Evolutionary conservation across 139 green algal species (phyloP).

Genomic region (Raphidocelis subcapitata): DNA sequence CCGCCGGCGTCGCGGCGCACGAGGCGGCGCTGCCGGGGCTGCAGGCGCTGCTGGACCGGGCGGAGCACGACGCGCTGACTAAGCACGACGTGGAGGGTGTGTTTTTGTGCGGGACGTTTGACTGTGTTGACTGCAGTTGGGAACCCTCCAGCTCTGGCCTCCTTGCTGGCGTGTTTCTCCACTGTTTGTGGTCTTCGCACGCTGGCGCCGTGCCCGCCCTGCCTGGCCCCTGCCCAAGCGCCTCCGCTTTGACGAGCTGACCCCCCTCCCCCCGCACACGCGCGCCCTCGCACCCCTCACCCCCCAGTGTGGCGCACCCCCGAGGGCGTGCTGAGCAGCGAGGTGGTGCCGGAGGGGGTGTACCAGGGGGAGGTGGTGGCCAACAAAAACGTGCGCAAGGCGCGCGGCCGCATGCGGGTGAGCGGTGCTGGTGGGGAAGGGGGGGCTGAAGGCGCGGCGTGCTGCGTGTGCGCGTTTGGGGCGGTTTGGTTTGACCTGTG

Average conservation of each 20-base stretch:
- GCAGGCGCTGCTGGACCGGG: constrained; percentile 23
- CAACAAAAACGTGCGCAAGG: constrained; percentile 62
- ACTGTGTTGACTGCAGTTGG: no score
- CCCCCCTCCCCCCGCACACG: not conserved
- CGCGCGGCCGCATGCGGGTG: constrained; percentile 34
- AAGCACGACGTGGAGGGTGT: constrained; percentile 41
- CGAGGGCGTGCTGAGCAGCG: constrained; percentile 47
- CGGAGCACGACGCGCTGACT: constrained; percentile 57
- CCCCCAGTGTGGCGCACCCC: constrained; percentile 63
- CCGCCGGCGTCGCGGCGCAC: constrained; percentile 39
- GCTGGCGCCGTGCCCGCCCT: not conserved
- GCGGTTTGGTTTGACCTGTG: not conserved
- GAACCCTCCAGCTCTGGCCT: no score
- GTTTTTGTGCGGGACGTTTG: no score
- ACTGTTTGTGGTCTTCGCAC: constrained; percentile 2
- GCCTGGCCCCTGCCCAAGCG: not conserved
- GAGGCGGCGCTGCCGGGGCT: constrained; percentile 38
- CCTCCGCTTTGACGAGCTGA: constrained; percentile 2
- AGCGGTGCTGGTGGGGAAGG: not conserved
- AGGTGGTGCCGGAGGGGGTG: constrained; percentile 41
- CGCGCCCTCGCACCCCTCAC: not conserved
- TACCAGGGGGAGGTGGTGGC: constrained; percentile 52
- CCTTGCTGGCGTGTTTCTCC: no score
- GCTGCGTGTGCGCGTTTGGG: not conserved
- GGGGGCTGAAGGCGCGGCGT: not conserved